phyloP scores from a whole-genome alignment of 352 stramenopile species.

The Globisporangium apiculatum region DNA sequence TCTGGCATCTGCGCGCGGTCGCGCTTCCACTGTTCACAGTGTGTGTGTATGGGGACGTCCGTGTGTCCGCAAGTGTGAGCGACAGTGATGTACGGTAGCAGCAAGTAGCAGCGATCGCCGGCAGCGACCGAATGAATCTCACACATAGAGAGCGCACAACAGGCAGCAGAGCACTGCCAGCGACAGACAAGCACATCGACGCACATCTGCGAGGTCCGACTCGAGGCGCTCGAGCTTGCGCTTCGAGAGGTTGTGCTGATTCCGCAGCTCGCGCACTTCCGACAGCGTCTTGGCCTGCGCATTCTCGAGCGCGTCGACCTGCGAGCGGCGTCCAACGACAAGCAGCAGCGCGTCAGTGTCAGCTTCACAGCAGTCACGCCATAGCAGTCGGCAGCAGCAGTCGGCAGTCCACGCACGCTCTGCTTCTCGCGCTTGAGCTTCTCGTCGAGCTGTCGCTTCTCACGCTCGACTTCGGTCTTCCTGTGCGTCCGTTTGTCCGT shows the following conservation, averaged over 20 bases:
- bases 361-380: neutral
- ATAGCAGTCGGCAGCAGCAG: neutral
- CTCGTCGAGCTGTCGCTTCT: slow-evolving; percentile 45
- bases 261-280: slow-evolving; percentile 61
- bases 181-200: neutral
- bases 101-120: too few relatives aligned
- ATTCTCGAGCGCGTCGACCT: slow-evolving; percentile 64
- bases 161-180: neutral
- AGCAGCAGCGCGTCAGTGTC: neutral
- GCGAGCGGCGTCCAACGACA: neutral
- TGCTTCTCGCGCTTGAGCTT: slow-evolving; percentile 67
- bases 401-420: slow-evolving; percentile 13
- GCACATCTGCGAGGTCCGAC: slow-evolving; percentile 44
- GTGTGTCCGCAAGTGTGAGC: too few relatives aligned
- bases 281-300: slow-evolving; percentile 61
- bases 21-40: slow-evolving; percentile 39
- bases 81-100: too few relatives aligned
- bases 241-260: slow-evolving; percentile 58
- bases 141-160: neutral
- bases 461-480: slow-evolving; percentile 38
- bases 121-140: too few relatives aligned
- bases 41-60: too few relatives aligned
- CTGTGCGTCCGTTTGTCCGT: slow-evolving; percentile 12
- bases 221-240: slow-evolving; percentile 66
- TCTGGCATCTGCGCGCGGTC: slow-evolving; percentile 44